Percentiles rank a stretch among this genome's conserved stretches.
Conservation (phyloP, 306 rosid genomes). For the Myrica gale region DNA sequence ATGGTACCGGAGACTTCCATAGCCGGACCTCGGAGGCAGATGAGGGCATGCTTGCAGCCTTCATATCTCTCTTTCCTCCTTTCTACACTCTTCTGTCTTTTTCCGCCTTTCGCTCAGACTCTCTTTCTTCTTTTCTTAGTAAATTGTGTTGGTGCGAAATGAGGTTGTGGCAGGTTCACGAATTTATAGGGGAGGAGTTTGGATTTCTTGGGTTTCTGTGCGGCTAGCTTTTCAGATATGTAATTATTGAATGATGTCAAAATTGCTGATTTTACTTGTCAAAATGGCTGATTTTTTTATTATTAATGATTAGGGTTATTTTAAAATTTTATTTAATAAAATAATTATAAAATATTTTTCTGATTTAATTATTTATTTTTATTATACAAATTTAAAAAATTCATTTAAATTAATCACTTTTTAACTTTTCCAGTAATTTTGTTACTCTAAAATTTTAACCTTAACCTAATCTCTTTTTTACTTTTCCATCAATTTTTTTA, state of each 20-base stretch:
- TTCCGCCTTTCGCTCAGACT: neutral
- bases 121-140: neutral
- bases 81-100: neutral
- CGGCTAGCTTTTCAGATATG: conserved; percentile 56
- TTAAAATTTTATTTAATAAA: too few relatives aligned
- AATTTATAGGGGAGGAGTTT: conserved; percentile 42
- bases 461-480: too few relatives aligned
- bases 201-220: conserved; percentile 21
- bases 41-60: conserved; percentile 40
- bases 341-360: too few relatives aligned
- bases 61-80: conserved; percentile 21
- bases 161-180: conserved; percentile 24
- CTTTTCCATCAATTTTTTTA: too few relatives aligned
- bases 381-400: too few relatives aligned
- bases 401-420: too few relatives aligned
- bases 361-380: too few relatives aligned
- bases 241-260: conserved; percentile 23
- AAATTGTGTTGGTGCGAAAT: conserved; percentile 5
- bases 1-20: conserved; percentile 81
- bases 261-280: conserved; percentile 3
- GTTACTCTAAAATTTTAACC: too few relatives aligned
- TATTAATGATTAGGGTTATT: too few relatives aligned
- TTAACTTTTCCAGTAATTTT: too few relatives aligned
- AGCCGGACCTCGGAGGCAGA: conserved; percentile 14
- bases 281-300: too few relatives aligned